Evolutionary conservation across 2,329 filamentous ascomycete genomes (phyloP), one percentile per base, ranked within the genome.

Genomic region (Coniochaeta sp.): DNA sequence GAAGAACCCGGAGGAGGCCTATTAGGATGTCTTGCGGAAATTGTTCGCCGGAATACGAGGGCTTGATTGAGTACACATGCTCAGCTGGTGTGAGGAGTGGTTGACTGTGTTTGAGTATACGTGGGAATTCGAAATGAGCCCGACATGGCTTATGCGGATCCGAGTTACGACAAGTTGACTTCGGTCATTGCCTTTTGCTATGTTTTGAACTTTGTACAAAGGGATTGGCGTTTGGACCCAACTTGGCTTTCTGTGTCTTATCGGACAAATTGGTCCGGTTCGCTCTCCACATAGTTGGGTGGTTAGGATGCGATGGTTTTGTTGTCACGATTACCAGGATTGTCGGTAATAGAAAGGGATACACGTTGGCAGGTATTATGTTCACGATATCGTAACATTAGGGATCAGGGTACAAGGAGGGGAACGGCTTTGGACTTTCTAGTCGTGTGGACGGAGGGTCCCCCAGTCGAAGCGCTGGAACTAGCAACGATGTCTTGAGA

Each of bases 1-100:
- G 71, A 78, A 74, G 64, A 68, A 67, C 8, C 3, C n/a, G 8
- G 54, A 36, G 11, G 54, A 36, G 4, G 6, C n/a, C 17, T 34
- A 36, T 57, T 34, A 28, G 6, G 47, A 26, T 28, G 22, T 17
- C 24, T 17, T 8, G 22, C 6, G 6, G 4, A 24, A 9, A 14
- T 12, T 24, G 43, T 47, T 22, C 6, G 19, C 24, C 43, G 12
- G 5, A 11, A 12, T n/a, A 14, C 7, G 19, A 47, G 19, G 4
- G 8, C 43, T 12, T 12, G 19, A 24, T 9, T 22, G 43, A 40
- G 38, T 40, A 19, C 16, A 40, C 9, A n/a, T 40, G 3, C 3
- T 4, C 17, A 11, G 12, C 19, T 26, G 47, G n/a, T 52, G 26
- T 8, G 11, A 24, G 22, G 43, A 5, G 47, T 8, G 24, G 6